Evolutionary conservation across 2,329 filamentous ascomycete genomes (phyloP).

Genomic region (Diplodia scrobiculata): DNA sequence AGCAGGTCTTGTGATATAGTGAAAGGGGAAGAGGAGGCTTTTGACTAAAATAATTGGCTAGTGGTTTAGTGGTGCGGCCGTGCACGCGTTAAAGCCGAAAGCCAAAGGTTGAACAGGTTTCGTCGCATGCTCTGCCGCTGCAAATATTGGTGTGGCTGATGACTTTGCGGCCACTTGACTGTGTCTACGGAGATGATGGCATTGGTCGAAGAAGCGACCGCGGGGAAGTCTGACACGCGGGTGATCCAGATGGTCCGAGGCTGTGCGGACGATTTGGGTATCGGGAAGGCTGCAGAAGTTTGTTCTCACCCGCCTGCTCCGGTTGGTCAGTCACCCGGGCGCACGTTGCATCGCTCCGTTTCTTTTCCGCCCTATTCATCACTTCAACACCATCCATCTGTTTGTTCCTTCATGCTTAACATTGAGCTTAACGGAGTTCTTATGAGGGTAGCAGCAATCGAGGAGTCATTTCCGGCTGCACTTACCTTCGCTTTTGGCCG

Average conservation of each 20-base stretch:
- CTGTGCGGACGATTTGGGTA: not conserved
- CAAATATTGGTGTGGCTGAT: not conserved
- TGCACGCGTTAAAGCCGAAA: not conserved
- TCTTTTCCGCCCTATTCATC: not conserved
- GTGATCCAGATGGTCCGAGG: not conserved
- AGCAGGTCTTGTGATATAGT: not conserved
- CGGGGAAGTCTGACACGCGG: not conserved
- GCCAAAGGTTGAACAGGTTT: not conserved
- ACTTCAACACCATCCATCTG: not conserved
- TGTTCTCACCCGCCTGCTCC: not conserved
- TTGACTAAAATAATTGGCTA: not conserved
- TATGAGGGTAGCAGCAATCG: too few relatives aligned
- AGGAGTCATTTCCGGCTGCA: too few relatives aligned
- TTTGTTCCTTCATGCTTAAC: too few relatives aligned
- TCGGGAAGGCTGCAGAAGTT: not conserved
- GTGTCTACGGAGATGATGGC: not conserved
- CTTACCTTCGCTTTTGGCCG: too few relatives aligned
- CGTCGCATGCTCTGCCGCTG: not conserved
- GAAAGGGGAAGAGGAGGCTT: not conserved
- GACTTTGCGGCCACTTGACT: not conserved
- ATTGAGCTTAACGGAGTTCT: too few relatives aligned
- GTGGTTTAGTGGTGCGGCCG: not conserved
- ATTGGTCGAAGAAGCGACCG: too few relatives aligned
- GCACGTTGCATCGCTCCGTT: not conserved
- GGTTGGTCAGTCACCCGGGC: conserved; percentile 6